Evolutionary conservation across 352 stramenopile genomes (phyloP).

Genomic region (Pythium volutum): DNA sequence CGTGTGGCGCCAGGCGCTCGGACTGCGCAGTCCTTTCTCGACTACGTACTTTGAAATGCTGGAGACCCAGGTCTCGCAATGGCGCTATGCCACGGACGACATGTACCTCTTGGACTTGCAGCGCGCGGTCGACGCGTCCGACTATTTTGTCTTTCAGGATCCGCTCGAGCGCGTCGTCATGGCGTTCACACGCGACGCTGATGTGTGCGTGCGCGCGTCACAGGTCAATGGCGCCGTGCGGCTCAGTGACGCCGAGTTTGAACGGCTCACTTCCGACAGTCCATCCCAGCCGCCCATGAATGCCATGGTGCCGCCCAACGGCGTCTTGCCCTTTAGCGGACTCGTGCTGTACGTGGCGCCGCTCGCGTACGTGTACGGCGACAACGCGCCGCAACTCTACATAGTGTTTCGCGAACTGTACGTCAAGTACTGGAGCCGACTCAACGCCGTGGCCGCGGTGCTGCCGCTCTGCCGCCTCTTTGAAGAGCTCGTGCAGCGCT

Average conservation of each 20-base stretch:
- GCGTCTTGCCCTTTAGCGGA: slow-evolving; percentile 66
- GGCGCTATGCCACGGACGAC: slow-evolving; percentile 62
- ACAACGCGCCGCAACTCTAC: slow-evolving; percentile 59
- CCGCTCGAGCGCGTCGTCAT: slow-evolving; percentile 66
- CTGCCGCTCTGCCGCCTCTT: slow-evolving; percentile 73
- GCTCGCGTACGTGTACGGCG: slow-evolving; percentile 68
- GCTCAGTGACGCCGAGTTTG: background rate
- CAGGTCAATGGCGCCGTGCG: slow-evolving; percentile 52
- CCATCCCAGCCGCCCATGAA: background rate
- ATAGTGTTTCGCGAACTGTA: slow-evolving; percentile 81
- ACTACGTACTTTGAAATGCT: slow-evolving; percentile 47
- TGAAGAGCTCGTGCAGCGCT: slow-evolving; percentile 55
- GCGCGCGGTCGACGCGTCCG: slow-evolving; percentile 65
- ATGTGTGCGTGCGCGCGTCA: slow-evolving; percentile 38
- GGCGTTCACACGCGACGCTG: slow-evolving; percentile 63
- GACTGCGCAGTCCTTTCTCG: slow-evolving; percentile 1
- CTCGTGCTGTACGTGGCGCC: slow-evolving; percentile 72
- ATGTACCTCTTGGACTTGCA: slow-evolving; percentile 84
- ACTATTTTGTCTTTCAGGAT: slow-evolving; percentile 85
- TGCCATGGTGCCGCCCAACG: slow-evolving; percentile 50
- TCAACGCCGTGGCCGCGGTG: slow-evolving; percentile 71
- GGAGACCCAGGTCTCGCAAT: slow-evolving; percentile 30
- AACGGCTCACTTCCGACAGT: background rate
- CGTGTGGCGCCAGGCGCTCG: slow-evolving; percentile 65
- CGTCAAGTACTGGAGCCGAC: slow-evolving; percentile 71